Evolutionary conservation across 2,329 filamentous ascomycete genomes (phyloP).

Genomic region (Stemphylium lycopersici): DNA sequence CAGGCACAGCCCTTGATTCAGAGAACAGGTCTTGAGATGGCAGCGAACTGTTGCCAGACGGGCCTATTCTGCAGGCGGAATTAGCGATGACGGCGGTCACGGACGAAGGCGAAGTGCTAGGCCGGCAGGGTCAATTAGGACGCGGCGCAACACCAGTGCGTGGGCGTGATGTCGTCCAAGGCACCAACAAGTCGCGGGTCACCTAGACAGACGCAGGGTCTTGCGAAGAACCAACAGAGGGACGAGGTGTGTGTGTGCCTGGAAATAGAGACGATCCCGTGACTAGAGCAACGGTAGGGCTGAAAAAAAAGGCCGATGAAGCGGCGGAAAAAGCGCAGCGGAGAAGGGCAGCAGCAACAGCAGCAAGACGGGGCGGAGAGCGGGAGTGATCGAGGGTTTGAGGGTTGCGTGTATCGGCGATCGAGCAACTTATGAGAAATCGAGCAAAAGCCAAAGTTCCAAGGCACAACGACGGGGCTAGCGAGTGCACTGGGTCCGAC

Average conservation of each 20-base stretch:
- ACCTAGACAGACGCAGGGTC: constrained; percentile 6
- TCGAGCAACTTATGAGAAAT: constrained; percentile 15
- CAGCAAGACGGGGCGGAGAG: constrained; percentile 1
- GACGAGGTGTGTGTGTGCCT: background rate
- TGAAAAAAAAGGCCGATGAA: background rate
- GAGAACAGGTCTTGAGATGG: background rate
- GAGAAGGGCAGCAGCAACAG: background rate
- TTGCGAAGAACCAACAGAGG: constrained; percentile 1
- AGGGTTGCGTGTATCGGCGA: constrained; percentile 8
- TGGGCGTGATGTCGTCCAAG: background rate
- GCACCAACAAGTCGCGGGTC: too few relatives aligned
- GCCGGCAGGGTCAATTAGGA: background rate
- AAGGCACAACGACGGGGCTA: constrained; percentile 13
- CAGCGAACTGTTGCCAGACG: constrained; percentile 1
- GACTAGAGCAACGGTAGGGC: constrained; percentile 10
- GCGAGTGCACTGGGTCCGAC: constrained; percentile 8
- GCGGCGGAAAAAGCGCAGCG: constrained; percentile 7
- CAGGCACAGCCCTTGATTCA: constrained; percentile 8
- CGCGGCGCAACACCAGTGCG: background rate
- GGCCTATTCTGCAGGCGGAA: background rate
- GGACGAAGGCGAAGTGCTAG: background rate
- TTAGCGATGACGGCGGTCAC: background rate
- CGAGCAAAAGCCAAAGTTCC: constrained; percentile 7
- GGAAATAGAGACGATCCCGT: constrained; percentile 7
- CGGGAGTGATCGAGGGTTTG: background rate